A percentile compares a stretch with the other conserved stretches of the same genome.
These are phyloP conservation scores for Suillus americanus DNA, from an alignment of 768 basidiomycete genomes.

Conservation along the genomic window DNA sequence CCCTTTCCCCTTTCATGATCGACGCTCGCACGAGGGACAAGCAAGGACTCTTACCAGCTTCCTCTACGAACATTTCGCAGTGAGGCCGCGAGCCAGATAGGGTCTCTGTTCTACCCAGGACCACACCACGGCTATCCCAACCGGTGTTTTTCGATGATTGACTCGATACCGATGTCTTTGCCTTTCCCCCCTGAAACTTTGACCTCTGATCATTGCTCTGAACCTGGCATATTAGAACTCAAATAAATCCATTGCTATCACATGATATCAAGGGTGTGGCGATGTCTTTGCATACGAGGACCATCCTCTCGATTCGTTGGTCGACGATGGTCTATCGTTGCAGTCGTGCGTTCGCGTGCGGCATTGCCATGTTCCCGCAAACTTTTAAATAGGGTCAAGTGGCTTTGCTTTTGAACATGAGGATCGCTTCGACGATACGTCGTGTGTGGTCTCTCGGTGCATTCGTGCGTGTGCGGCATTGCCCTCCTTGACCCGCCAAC, in stretches of 20 bases:
- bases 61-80: conserved; percentile 3
- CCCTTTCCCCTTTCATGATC: neutral
- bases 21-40: neutral
- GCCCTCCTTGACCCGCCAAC: neutral
- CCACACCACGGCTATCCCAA: neutral
- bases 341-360: neutral
- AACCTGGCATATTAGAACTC: neutral
- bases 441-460: conserved; percentile 1
- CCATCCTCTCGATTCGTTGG: neutral
- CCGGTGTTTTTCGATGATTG: neutral
- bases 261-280: neutral
- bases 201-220: neutral
- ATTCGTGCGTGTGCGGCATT: neutral
- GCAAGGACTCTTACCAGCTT: neutral
- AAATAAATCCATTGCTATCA: neutral
- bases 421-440: neutral
- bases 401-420: neutral
- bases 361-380: neutral
- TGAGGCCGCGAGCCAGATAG: neutral
- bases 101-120: neutral
- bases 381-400: neutral
- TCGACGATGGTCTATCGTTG: neutral
- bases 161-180: neutral
- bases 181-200: too few species aligned
- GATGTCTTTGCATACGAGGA: neutral